Evolutionary conservation across 306 rosid genomes (phyloP), one percentile per base, ranked within the genome.

Genomic region (Dicorynia guianensis): DNA sequence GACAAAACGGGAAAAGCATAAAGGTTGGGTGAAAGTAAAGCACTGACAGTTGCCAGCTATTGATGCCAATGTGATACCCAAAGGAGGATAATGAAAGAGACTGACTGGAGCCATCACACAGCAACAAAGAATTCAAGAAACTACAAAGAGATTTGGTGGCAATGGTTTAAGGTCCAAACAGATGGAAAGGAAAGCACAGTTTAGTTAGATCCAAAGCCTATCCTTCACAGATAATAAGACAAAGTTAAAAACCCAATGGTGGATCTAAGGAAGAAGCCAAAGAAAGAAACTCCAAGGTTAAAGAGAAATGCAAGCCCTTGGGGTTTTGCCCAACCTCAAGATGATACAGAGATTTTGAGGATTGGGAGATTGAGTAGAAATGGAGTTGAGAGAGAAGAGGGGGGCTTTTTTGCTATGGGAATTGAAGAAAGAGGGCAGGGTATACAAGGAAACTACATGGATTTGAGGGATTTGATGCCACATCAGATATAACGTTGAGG

Each of bases 261-360:
- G n/a, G n/a, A n/a, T n/a, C n/a, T n/a, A n/a, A n/a, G n/a, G n/a
- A n/a, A n/a, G n/a, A n/a, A n/a, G n/a, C n/a, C n/a, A n/a, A n/a
- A n/a, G n/a, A n/a, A n/a, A n/a, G n/a, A n/a, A n/a, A n/a, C n/a
- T n/a, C n/a, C n/a, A 90, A 72, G 99, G 92, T 81, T 96, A 83
- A 60, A 86, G 97, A 66, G 94, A 92, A 38, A 92, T 95, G 99
- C 96, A 91, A 66, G 90, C 99, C 15, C 68, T 95, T 4, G 99
- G 97, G 47, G 99, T 92, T 85, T 85, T 95, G 84, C 89, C 92
- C 53, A 95, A 95, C 35, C 77, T 95, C 10, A 92, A 92, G 85
- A 64, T 95, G n/a, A n/a, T n/a, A n/a, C n/a, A n/a, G n/a, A n/a
- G n/a, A n/a, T n/a, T n/a, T n/a, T n/a, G n/a, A n/a, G n/a, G n/a